These are phyloP conservation scores for Asterella californica DNA, from an alignment of 225 moss, liverwort and hornwort species.

Conservation along the genomic window DNA sequence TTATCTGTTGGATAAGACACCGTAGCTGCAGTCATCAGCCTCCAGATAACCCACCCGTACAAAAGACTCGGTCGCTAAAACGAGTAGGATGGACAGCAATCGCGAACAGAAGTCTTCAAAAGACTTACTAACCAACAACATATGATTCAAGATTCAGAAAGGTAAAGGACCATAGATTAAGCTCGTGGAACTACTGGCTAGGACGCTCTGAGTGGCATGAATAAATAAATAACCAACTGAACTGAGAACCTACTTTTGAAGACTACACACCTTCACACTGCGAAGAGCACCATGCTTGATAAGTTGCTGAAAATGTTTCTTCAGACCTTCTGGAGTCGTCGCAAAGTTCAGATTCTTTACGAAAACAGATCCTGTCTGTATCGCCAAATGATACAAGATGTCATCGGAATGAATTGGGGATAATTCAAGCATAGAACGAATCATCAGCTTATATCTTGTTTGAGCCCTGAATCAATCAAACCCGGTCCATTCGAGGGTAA, in stretches of 20 bases:
- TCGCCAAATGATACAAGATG: neutral
- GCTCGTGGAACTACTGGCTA: neutral
- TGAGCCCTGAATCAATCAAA: too few species aligned
- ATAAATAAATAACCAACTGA: neutral
- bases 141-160: neutral
- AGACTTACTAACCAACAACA: neutral
- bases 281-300: slow-evolving; percentile 53
- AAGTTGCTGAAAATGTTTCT: slow-evolving; percentile 76
- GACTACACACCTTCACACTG: slow-evolving; percentile 57
- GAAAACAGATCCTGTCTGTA: slow-evolving; percentile 74
- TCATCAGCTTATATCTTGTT: neutral
- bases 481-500: neutral
- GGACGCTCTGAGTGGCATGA: neutral
- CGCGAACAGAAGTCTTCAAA: neutral
- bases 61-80: neutral
- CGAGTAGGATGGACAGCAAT: neutral
- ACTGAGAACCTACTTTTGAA: neutral
- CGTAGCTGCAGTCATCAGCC: neutral
- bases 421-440: neutral
- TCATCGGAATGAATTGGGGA: neutral
- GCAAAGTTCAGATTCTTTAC: slow-evolving; percentile 90
- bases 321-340: slow-evolving; percentile 64
- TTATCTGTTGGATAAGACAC: slow-evolving; percentile 48
- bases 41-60: neutral
- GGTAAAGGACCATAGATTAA: neutral